phyloP scores from a whole-genome alignment of 441 rosid species.

The Gossypium schwendimanii region DNA sequence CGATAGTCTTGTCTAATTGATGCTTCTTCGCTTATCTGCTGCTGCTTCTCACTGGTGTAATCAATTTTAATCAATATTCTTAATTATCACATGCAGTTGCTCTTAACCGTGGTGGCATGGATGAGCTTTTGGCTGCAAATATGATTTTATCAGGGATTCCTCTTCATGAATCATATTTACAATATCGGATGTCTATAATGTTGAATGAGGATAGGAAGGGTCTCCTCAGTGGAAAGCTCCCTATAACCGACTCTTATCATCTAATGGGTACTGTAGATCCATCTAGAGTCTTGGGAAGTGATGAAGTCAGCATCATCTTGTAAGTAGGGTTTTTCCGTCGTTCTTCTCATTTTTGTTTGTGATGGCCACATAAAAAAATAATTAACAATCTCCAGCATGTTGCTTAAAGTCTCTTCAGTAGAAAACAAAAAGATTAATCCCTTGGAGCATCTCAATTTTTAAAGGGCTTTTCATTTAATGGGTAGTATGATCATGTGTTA shows the following conservation, averaged over 20 bases:
- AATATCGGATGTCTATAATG: slow-evolving; percentile 26
- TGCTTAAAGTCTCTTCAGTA: not conserved
- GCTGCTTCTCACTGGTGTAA: not conserved
- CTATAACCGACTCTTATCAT: slow-evolving; percentile 53
- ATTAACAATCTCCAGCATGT: not conserved
- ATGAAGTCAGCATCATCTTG: slow-evolving; percentile 80
- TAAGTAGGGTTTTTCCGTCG: slow-evolving; percentile 23
- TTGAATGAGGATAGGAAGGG: slow-evolving; percentile 33
- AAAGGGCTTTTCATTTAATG: too few species aligned
- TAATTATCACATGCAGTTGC: slow-evolving; percentile 38
- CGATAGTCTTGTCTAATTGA: not conserved
- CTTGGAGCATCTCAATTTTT: not conserved
- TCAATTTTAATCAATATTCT: slow-evolving; percentile 1
- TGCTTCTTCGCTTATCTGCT: not conserved
- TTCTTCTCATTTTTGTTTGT: not conserved
- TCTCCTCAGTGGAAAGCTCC: slow-evolving; percentile 56
- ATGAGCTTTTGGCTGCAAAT: slow-evolving; percentile 29
- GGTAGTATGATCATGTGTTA: too few species aligned
- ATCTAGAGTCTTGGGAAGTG: slow-evolving; percentile 40
- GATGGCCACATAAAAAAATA: not conserved
- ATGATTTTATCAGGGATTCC: slow-evolving; percentile 75
- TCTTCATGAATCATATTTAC: slow-evolving; percentile 58
- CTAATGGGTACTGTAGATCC: slow-evolving; percentile 88
- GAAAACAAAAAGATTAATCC: not conserved
- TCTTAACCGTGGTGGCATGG: slow-evolving; percentile 40